Evolutionary conservation across 768 basidiomycete species (phyloP).

Genomic region (Leucocoprinus birnbaumii): DNA sequence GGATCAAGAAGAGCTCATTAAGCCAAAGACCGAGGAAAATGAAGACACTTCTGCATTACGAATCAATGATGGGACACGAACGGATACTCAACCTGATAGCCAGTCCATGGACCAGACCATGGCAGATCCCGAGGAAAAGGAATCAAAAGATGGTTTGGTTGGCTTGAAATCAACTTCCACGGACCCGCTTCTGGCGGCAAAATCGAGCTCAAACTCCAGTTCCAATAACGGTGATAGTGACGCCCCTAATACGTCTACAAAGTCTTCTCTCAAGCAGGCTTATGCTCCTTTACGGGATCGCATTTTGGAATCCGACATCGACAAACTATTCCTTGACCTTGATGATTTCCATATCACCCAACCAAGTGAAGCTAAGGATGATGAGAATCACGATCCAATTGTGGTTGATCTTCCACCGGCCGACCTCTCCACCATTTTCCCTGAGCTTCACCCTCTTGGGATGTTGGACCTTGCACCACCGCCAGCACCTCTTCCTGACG

Average conservation of each 20-base stretch:
- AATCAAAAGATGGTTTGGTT: slow-evolving; percentile 13
- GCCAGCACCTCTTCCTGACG: slow-evolving; percentile 22
- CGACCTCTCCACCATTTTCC: slow-evolving; percentile 73
- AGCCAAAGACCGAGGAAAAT: slow-evolving; percentile 44
- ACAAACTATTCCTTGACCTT: slow-evolving; percentile 48
- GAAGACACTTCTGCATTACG: slow-evolving; percentile 46
- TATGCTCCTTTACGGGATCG: slow-evolving; percentile 59
- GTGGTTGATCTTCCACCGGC: slow-evolving; percentile 29
- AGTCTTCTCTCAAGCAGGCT: slow-evolving; percentile 40
- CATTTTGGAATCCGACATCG: slow-evolving; percentile 59
- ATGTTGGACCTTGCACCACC: slow-evolving; percentile 47
- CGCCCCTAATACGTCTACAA: slow-evolving; percentile 26
- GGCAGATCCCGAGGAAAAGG: slow-evolving; percentile 3
- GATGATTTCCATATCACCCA: slow-evolving; percentile 31
- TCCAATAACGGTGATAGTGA: slow-evolving; percentile 35
- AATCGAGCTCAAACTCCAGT: slow-evolving; percentile 33
- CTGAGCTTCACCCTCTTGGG: slow-evolving; percentile 68
- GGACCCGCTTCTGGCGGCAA: slow-evolving; percentile 50
- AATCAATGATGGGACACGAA: background rate
- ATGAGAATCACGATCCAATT: slow-evolving; percentile 18
- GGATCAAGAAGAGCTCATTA: slow-evolving; percentile 11
- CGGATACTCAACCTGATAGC: background rate
- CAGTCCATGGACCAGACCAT: background rate
- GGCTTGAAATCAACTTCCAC: slow-evolving; percentile 55
- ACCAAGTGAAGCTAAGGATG: slow-evolving; percentile 17